Evolutionary conservation across 106 monocot genomes (phyloP).

Genomic region (Iris macrosiphon): DNA sequence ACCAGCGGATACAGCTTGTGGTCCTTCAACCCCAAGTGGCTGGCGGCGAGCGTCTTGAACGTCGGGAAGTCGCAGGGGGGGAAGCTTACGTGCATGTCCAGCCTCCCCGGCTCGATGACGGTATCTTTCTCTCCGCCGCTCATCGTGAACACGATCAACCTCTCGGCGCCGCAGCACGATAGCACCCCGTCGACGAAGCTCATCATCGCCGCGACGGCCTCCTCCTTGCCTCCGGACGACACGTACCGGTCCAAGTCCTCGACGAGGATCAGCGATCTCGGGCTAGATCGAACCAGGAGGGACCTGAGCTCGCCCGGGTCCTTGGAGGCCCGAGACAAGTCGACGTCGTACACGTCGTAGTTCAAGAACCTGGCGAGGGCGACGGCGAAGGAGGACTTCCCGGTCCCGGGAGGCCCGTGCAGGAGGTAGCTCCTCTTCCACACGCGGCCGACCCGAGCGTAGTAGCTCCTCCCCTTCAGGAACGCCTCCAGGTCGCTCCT

Average conservation of each 20-base stretch:
- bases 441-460: constrained; percentile 36
- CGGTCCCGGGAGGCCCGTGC: constrained; percentile 47
- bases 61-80: constrained; percentile 53
- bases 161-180: constrained; percentile 60
- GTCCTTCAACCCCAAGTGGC: constrained; percentile 51
- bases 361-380: constrained; percentile 50
- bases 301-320: constrained; percentile 24
- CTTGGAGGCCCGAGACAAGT: constrained; percentile 18
- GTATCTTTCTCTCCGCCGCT: background rate
- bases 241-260: constrained; percentile 45
- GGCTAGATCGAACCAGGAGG: constrained; percentile 30
- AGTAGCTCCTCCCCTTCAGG: constrained; percentile 32
- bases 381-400: constrained; percentile 48
- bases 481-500: constrained; percentile 37
- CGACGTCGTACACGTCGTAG: constrained; percentile 55
- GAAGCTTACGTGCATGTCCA: constrained; percentile 43
- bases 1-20: constrained; percentile 53
- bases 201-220: constrained; percentile 2
- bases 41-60: constrained; percentile 48
- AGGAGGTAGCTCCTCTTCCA: constrained; percentile 69
- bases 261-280: constrained; percentile 39
- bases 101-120: constrained; percentile 30
- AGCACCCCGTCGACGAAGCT: constrained; percentile 52
- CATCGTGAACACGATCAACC: constrained; percentile 55
- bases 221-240: background rate